phyloP scores from a whole-genome alignment of 1,284 basidiomycete genomes.

The Pseudozyma sp. region DNA sequence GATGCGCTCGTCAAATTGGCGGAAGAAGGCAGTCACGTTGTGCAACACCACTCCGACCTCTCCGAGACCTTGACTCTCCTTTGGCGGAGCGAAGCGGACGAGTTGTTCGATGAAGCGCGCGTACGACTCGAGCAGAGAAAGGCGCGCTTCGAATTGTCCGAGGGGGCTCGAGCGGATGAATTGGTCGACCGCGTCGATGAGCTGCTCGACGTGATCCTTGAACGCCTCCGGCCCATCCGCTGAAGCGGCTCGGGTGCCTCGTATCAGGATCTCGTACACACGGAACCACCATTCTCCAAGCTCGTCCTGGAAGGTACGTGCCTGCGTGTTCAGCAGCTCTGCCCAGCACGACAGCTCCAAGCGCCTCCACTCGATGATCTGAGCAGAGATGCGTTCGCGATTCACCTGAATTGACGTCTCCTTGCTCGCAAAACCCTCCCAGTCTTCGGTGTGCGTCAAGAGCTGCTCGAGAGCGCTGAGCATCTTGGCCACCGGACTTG shows the following conservation, averaged over 20 bases:
- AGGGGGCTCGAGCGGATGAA: constrained; percentile 83
- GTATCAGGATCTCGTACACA: constrained; percentile 84
- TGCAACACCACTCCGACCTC: constrained; percentile 74
- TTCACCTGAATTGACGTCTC: constrained; percentile 82
- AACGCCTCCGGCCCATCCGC: constrained; percentile 69
- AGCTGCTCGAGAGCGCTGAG: constrained; percentile 88
- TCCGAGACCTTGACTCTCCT: constrained; percentile 41
- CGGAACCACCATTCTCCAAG: constrained; percentile 91
- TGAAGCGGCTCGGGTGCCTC: constrained; percentile 42
- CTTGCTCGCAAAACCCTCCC: constrained; percentile 92
- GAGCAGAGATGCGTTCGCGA: constrained; percentile 76
- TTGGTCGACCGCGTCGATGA: constrained; percentile 83
- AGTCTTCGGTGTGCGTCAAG: constrained; percentile 89
- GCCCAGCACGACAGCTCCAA: constrained; percentile 91
- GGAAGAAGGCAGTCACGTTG: constrained; percentile 78
- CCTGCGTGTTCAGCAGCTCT: constrained; percentile 75
- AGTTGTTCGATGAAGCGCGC: constrained; percentile 65
- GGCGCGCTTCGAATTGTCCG: constrained; percentile 82
- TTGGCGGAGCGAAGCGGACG: constrained; percentile 38
- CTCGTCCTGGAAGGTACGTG: constrained; percentile 64
- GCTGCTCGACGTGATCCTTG: constrained; percentile 75
- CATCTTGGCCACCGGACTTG: constrained; percentile 83
- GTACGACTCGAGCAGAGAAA: constrained; percentile 80
- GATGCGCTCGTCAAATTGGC: constrained; percentile 75
- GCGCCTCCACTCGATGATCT: constrained; percentile 91